phyloP scores from a whole-genome alignment of 768 basidiomycete genomes.

The Rickenella mellea region DNA sequence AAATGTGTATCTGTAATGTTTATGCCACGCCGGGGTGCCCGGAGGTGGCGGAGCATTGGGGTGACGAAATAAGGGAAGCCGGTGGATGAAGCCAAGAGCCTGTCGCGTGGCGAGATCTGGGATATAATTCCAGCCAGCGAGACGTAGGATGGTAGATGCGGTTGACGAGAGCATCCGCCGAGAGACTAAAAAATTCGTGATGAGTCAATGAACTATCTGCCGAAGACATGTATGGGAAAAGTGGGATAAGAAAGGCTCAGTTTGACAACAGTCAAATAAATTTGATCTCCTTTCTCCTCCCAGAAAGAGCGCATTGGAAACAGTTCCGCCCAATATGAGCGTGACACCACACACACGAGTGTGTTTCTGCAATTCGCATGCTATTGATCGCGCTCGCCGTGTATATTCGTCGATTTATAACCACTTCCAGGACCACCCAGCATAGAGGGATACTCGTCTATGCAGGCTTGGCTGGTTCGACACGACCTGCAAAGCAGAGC shows the following conservation, averaged over 20 bases:
- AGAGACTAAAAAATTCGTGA: not conserved
- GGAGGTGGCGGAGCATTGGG: conserved; percentile 25
- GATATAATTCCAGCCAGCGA: conserved; percentile 58
- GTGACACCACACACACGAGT: not conserved
- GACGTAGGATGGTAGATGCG: conserved; percentile 23
- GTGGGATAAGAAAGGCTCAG: not conserved
- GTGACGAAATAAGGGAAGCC: conserved; percentile 21
- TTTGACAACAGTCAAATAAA: not conserved
- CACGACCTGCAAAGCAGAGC: not conserved
- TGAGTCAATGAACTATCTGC: not conserved
- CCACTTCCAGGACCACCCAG: not conserved
- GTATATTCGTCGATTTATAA: not conserved
- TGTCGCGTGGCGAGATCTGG: conserved; percentile 53
- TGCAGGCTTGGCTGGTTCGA: not conserved
- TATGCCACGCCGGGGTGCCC: conserved; percentile 35
- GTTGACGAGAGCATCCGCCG: conserved; percentile 8
- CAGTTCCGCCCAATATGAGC: not conserved
- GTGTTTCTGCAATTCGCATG: not conserved
- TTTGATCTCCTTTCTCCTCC: not conserved
- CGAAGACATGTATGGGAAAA: not conserved
- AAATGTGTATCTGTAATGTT: conserved; percentile 58
- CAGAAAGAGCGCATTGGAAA: not conserved
- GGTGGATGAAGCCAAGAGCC: conserved; percentile 38
- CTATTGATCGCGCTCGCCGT: not conserved
- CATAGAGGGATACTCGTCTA: not conserved